Base-by-base conservation (phyloP, 2,329 filamentous ascomycete species). In the Aspergillus sp. region DNA sequence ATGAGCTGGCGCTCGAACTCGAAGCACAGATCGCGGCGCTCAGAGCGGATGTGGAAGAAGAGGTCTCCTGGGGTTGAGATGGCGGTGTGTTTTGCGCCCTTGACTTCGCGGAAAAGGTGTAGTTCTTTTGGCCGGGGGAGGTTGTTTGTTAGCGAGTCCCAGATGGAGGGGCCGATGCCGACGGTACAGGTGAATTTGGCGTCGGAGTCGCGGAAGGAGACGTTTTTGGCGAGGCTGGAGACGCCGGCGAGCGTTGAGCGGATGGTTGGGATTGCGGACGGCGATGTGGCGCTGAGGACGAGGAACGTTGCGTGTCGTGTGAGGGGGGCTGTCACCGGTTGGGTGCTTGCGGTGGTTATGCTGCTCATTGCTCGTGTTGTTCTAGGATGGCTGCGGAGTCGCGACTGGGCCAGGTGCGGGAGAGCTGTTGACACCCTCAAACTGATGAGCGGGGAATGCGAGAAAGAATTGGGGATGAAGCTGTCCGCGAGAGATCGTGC, bases 1-100 rank as follows among this genome's bases (percentile, higher is more conserved):
- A 85, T 70, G 11, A 86, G 66, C 62, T 85, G 83, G 33, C 79
- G 73, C 70, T 86, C 83, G 55, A 86, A 82, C 64, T 86, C 84
- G 59, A 86, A 86, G 63, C 79, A 81, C 21, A 86, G 62, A 62
- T 86, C 84, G 14, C 82, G 75, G 1, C 84, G 76, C 49, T 85
- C 82, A 0, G 83, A 76, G 31, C 83, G 80, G 59, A 86, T 85
- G 62, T 86, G 84, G 59, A 86, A 84, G 4, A 86, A 72, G 1
- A 86, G 58, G 57, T 86, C 83, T 0, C 84, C 83, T 0, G 82
- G 80, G 0, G 84, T 86, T 0, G 82, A 81, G 6, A 83, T 71
- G 0, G 83, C 82, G 0, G 78, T 81, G 64, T 85, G 82, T 7
- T 68, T 75, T 2, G 62, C 62, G 3, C 84, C 84, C n/a, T 73